These are phyloP conservation scores for Metarhizium sp. DNA, from an alignment of 2,329 filamentous ascomycete species.

Conservation along the genomic window DNA sequence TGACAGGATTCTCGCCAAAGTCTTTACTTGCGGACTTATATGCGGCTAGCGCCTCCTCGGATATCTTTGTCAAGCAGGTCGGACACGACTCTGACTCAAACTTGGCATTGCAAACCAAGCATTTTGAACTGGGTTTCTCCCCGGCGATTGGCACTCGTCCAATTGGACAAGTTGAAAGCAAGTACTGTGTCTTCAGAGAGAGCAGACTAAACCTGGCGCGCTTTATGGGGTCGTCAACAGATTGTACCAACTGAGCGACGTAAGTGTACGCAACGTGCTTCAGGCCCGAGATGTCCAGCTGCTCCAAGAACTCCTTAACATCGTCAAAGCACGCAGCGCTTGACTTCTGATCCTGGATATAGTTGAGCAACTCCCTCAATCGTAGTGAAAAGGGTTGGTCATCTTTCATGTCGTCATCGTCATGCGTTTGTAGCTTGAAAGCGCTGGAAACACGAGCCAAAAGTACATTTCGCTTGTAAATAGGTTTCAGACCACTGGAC, in stretches of 20 bases:
- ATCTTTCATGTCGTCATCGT: constrained; percentile 19
- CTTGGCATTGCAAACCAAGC: constrained; percentile 14
- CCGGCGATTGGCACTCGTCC: constrained; percentile 13
- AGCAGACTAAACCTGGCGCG: constrained; percentile 23
- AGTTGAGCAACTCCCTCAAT: constrained; percentile 24
- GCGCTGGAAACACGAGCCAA: constrained; percentile 28
- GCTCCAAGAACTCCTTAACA: constrained; percentile 33
- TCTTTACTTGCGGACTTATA: constrained; percentile 7
- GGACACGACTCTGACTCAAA: constrained; percentile 12
- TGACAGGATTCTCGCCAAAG: not conserved
- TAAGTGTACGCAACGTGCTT: constrained; percentile 29
- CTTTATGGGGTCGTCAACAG: constrained; percentile 13
- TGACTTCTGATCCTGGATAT: constrained; percentile 25
- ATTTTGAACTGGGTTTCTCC: constrained; percentile 13
- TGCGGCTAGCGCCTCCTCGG: constrained; percentile 12
- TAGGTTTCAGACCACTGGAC: constrained; percentile 21
- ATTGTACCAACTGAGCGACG: constrained; percentile 21
- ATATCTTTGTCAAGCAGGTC: constrained; percentile 15
- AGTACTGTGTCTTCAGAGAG: constrained; percentile 33
- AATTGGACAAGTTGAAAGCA: constrained; percentile 29
- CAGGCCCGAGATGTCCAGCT: constrained; percentile 30
- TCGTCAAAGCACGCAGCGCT: constrained; percentile 37
- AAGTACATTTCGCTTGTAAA: constrained; percentile 29
- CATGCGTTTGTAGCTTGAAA: constrained; percentile 22
- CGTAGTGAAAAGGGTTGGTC: constrained; percentile 20